Evolutionary conservation across 306 rosid genomes (phyloP).

Genomic region (Lathyrus sativus): DNA sequence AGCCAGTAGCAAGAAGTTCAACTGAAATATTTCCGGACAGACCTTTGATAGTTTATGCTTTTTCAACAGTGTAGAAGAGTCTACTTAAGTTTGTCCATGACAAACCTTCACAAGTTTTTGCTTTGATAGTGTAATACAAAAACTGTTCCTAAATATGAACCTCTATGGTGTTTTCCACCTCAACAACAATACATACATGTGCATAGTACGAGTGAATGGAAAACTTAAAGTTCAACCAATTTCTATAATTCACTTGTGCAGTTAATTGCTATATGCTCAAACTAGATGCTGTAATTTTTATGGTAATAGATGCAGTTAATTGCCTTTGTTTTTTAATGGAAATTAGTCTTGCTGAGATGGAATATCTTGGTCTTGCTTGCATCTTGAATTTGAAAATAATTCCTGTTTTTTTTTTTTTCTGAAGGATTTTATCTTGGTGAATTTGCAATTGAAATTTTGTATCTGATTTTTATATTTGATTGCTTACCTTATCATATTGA

Average conservation of each 20-base stretch:
- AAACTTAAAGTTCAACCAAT: constrained; percentile 24
- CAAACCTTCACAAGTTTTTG: not conserved
- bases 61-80: constrained; percentile 11
- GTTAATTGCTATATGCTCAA: constrained; percentile 13
- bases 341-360: constrained; percentile 1
- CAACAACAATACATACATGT: not conserved
- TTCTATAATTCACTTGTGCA: constrained; percentile 3
- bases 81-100: not conserved
- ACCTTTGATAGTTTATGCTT: not conserved
- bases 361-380: constrained; percentile 19
- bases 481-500: constrained; percentile 26
- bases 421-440: constrained; percentile 14
- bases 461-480: constrained; percentile 17
- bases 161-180: constrained; percentile 18
- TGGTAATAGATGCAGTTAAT: constrained; percentile 7
- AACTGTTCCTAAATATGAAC: not conserved
- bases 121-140: not conserved
- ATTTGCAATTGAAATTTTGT: constrained; percentile 28
- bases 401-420: not conserved
- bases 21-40: constrained; percentile 24
- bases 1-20: constrained; percentile 13
- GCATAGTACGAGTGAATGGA: constrained; percentile 5
- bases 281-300: not conserved
- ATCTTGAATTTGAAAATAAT: constrained; percentile 27
- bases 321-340: not conserved